phyloP scores from a whole-genome alignment of 176 grass and related monocot species.

The Musa schizocarpa region DNA sequence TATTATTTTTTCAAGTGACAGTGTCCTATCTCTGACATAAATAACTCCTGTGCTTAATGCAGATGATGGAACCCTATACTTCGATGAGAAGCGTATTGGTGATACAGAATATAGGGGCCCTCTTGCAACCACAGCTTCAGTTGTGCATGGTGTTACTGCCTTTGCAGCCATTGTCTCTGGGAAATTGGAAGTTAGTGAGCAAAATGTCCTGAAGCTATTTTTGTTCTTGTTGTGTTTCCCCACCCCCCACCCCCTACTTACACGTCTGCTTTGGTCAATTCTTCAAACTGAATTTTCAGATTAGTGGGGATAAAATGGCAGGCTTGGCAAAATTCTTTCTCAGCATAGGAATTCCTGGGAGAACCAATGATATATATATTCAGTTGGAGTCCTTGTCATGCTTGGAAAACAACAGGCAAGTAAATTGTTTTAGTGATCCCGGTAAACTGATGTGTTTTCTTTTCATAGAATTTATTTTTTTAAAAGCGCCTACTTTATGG shows the following conservation, averaged over 20 bases:
- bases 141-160: slow-evolving; percentile 60
- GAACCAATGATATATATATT: slow-evolving; percentile 60
- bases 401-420: slow-evolving; percentile 83
- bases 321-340: slow-evolving; percentile 93
- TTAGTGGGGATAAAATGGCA: slow-evolving; percentile 66
- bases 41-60: slow-evolving; percentile 12
- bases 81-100: slow-evolving; percentile 90
- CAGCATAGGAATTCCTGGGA: slow-evolving; percentile 77
- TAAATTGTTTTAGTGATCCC: slow-evolving; percentile 5
- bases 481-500: no score
- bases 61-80: slow-evolving; percentile 90
- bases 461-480: not conserved
- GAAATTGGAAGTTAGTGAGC: slow-evolving; percentile 63
- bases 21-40: no score
- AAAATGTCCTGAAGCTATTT: not conserved
- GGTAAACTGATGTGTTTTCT: not conserved
- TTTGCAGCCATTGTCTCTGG: slow-evolving; percentile 42
- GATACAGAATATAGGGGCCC: slow-evolving; percentile 68
- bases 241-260: not conserved
- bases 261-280: slow-evolving; percentile 1
- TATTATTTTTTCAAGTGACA: no score
- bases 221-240: slow-evolving; percentile 3
- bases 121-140: slow-evolving; percentile 76
- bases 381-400: slow-evolving; percentile 75
- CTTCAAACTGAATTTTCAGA: slow-evolving; percentile 36